These are phyloP conservation scores for Malassezia obtusa DNA, from an alignment of 1,284 basidiomycete species.

Conservation along the genomic window DNA sequence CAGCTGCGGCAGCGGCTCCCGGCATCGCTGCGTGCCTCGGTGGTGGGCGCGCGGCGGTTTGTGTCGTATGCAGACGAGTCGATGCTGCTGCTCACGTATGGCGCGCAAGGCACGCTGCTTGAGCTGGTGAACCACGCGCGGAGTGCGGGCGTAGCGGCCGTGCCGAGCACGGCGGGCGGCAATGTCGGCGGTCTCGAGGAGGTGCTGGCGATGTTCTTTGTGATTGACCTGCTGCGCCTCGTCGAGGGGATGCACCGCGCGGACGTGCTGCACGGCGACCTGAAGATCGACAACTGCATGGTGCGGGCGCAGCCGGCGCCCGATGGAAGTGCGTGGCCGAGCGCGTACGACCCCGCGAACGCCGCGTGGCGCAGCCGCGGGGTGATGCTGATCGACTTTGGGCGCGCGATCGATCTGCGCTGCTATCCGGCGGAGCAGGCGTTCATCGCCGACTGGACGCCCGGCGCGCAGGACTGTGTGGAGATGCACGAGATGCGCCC, in stretches of 20 bases:
- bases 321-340: conserved; percentile 64
- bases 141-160: conserved; percentile 52
- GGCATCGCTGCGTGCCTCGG: conserved; percentile 18
- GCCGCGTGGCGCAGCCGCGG: conserved; percentile 81
- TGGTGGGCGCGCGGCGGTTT: conserved; percentile 35
- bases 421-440: conserved; percentile 62
- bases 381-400: conserved; percentile 89
- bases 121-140: conserved; percentile 70
- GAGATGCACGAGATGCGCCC: conserved; percentile 72
- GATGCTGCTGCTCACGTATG: conserved; percentile 77
- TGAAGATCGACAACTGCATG: conserved; percentile 98
- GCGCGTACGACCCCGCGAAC: conserved; percentile 66
- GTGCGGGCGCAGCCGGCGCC: conserved; percentile 65
- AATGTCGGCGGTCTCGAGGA: conserved; percentile 63
- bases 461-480: conserved; percentile 67
- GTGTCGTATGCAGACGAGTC: conserved; percentile 61
- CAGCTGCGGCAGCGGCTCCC: conserved; percentile 55
- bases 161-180: conserved; percentile 58
- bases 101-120: conserved; percentile 81
- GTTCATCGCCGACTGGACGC: conserved; percentile 78
- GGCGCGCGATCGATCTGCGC: conserved; percentile 75
- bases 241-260: conserved; percentile 70
- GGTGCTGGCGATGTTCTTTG: conserved; percentile 87
- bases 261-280: conserved; percentile 89
- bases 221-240: conserved; percentile 73